Evolutionary conservation across 2,329 filamentous ascomycete species (phyloP), one percentile per base, ranked within the genome.

Genomic region (Pseudocercospora cruenta): DNA sequence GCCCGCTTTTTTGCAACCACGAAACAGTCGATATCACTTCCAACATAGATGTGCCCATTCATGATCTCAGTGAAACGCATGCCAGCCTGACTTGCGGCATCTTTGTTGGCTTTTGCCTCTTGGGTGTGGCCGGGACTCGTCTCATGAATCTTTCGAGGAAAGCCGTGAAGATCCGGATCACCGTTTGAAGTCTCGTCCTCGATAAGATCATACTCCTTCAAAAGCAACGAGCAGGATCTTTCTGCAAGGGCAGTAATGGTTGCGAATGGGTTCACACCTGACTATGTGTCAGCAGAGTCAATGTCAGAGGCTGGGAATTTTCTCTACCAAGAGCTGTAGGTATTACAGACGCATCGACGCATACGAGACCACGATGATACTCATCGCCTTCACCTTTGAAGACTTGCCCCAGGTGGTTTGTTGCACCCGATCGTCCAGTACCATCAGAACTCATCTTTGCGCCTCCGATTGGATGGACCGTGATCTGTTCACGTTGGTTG

Each of bases 221-320:
- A 54, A 74, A 60, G 86, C 84, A 6, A 90, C 83, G 51, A 55
- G 51, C 51, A 55, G 0, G 86, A 85, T 9, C 89, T 81, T 77
- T 91, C 89, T 0, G 89, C 88, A 21, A 92, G 82, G 2, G 89
- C 89, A 0, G 88, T 85, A 69, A 91, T 91, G 0, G 89, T 91
- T 1, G 89, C 89, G 60, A 90, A 84, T 0, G 89, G 89, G 71
- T 91, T 91, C 2, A 88, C 51, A 9, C 51, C 51, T 55, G n/a
- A 4, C 16, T 16, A 16, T 55, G 16, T 36, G 22, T 55, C 21
- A 55, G 51, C 51, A 26, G 16, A 22, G 8, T 24, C 22, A 3
- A 55, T 9, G 28, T 12, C 51, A 19, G n/a, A 19, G 16, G 28
- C 19, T 19, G 16, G 21, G 12, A 5, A n/a, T 12, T 55, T 22